A percentile compares a stretch with the other conserved stretches of the same genome.
Evolutionary conservation across 2,329 filamentous ascomycete species (phyloP).

Genomic region (Gaeumannomyces tritici): DNA sequence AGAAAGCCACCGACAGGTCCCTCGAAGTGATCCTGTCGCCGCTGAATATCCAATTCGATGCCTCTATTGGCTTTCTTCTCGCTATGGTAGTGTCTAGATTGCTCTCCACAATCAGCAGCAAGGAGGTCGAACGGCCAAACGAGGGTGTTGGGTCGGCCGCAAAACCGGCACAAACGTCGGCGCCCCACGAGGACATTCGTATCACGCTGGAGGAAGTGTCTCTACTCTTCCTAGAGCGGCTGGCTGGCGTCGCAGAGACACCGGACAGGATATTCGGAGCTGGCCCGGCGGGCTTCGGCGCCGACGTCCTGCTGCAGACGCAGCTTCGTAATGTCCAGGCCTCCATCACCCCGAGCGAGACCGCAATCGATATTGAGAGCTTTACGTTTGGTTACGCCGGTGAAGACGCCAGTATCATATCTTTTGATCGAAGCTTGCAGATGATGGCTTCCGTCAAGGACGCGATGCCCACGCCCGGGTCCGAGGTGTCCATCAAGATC

Average conservation of each 20-base stretch:
- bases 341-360: slow-evolving; percentile 19
- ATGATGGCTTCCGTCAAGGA: slow-evolving; percentile 52
- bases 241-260: slow-evolving; percentile 42
- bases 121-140: slow-evolving; percentile 16
- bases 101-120: slow-evolving; percentile 27
- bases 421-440: slow-evolving; percentile 47
- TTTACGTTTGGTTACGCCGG: slow-evolving; percentile 51
- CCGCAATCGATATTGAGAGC: slow-evolving; percentile 40
- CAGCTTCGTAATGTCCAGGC: slow-evolving; percentile 34
- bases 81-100: slow-evolving; percentile 40
- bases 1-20: slow-evolving; percentile 18
- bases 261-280: slow-evolving; percentile 34
- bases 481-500: slow-evolving; percentile 48
- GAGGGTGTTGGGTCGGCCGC: slow-evolving; percentile 1
- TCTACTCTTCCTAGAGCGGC: slow-evolving; percentile 44
- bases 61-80: slow-evolving; percentile 45
- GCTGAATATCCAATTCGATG: slow-evolving; percentile 42
- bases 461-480: slow-evolving; percentile 44
- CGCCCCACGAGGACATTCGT: slow-evolving; percentile 23
- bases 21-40: slow-evolving; percentile 44
- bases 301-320: slow-evolving; percentile 43
- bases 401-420: slow-evolving; percentile 48
- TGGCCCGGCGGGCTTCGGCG: slow-evolving; percentile 25
- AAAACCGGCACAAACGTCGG: slow-evolving; percentile 7
- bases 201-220: slow-evolving; percentile 39